Conservation (phyloP, 2,329 filamentous ascomycete species). For the Colletotrichum eleusines region DNA sequence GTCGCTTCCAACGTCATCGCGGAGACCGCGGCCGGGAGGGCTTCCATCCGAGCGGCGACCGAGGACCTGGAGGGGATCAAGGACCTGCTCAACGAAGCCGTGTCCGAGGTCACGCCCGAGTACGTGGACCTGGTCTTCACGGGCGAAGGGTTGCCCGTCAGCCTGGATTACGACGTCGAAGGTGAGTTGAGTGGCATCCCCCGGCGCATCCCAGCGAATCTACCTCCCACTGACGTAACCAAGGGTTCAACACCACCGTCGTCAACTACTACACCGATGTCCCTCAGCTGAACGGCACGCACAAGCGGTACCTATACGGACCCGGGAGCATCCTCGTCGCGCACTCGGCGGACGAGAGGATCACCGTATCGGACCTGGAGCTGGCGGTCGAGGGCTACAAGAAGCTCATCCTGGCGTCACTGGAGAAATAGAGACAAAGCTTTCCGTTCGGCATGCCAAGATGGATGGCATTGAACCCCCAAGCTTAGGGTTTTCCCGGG, state of each 20-base stretch:
- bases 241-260: slow-evolving; percentile 81
- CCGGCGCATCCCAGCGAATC: neutral
- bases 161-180: slow-evolving; percentile 84
- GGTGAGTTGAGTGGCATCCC: slow-evolving; percentile 58
- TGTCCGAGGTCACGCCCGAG: slow-evolving; percentile 66
- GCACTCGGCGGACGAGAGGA: slow-evolving; percentile 84
- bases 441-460: neutral
- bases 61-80: slow-evolving; percentile 72
- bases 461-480: neutral
- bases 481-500: neutral
- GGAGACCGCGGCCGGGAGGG: slow-evolving; percentile 73
- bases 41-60: slow-evolving; percentile 81
- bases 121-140: slow-evolving; percentile 73
- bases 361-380: slow-evolving; percentile 81
- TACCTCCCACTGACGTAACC: slow-evolving; percentile 28
- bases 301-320: slow-evolving; percentile 75
- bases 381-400: slow-evolving; percentile 84
- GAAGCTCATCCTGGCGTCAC: slow-evolving; percentile 71
- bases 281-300: slow-evolving; percentile 77
- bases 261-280: slow-evolving; percentile 97
- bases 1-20: slow-evolving; percentile 92
- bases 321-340: slow-evolving; percentile 86
- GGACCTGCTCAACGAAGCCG: slow-evolving; percentile 64
- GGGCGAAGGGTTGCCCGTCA: slow-evolving; percentile 79
- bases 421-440: slow-evolving; percentile 46